A percentile compares a stretch with the other conserved stretches of the same genome.
Conservation (phyloP, 2,329 filamentous ascomycete genomes). For the Colletotrichum sp. region DNA sequence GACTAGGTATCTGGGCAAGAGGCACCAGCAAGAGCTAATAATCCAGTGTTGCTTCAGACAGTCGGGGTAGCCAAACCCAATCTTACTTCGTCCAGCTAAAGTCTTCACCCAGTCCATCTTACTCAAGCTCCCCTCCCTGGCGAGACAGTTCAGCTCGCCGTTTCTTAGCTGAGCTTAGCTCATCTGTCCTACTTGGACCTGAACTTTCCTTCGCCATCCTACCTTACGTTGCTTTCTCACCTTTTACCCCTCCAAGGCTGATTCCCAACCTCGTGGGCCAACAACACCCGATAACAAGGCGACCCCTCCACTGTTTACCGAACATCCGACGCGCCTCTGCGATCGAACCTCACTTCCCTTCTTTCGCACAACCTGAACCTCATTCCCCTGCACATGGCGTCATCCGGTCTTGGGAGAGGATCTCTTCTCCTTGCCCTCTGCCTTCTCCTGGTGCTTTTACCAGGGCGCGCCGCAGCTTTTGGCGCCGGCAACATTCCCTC, state of each 20-base stretch:
- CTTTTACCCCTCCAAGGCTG: constrained; percentile 2
- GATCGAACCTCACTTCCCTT: not conserved
- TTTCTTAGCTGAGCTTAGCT: not conserved
- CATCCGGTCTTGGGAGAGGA: constrained; percentile 50
- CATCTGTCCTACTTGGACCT: not conserved
- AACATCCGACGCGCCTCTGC: not conserved
- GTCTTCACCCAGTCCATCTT: not conserved
- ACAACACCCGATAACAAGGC: not conserved
- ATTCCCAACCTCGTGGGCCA: not conserved
- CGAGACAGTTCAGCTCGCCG: not conserved
- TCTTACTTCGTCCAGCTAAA: not conserved
- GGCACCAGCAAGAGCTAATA: not conserved
- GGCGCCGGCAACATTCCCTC: constrained; percentile 76
- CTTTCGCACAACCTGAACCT: not conserved
- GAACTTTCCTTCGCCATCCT: not conserved
- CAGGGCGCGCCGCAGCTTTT: constrained; percentile 64
- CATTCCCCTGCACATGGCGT: constrained; percentile 45
- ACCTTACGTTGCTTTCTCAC: not conserved
- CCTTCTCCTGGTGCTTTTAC: constrained; percentile 61
- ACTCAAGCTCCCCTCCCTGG: not conserved
- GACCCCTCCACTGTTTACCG: not conserved
- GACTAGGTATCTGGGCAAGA: not conserved
- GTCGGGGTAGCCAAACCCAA: not conserved
- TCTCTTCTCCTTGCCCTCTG: constrained; percentile 57
- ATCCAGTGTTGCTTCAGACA: not conserved